These are phyloP conservation scores for Amanita pseudoporphyria DNA, from an alignment of 768 basidiomycete genomes.

Conservation along the genomic window DNA sequence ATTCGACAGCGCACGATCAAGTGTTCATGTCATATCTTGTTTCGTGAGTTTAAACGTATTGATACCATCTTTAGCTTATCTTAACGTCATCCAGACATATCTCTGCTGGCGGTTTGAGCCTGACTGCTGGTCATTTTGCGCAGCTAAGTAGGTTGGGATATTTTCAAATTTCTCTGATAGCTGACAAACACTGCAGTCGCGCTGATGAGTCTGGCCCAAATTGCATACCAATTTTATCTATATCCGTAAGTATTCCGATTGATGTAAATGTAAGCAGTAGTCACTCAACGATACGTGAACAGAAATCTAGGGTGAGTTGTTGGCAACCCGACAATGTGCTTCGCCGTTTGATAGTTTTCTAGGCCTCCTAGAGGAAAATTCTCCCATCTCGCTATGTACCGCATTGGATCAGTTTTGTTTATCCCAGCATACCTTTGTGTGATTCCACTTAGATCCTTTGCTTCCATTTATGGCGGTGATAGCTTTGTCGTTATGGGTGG, in stretches of 20 bases:
- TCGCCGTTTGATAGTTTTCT: conserved; percentile 5
- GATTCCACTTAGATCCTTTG: conserved; percentile 63
- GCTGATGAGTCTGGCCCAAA: conserved; percentile 90
- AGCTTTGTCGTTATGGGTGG: conserved; percentile 78
- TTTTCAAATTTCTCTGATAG: not conserved
- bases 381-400: conserved; percentile 85
- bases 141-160: conserved; percentile 57
- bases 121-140: conserved; percentile 88
- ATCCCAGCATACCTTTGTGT: conserved; percentile 86
- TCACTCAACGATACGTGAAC: not conserved
- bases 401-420: conserved; percentile 76
- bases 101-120: conserved; percentile 77
- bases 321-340: not conserved
- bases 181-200: conserved; percentile 44
- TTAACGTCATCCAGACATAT: conserved; percentile 47
- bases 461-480: conserved; percentile 58
- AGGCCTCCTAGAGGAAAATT: conserved; percentile 78
- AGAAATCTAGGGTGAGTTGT: conserved; percentile 56
- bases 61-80: not conserved
- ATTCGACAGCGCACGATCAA: conserved; percentile 86
- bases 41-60: conserved; percentile 41
- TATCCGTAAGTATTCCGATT: conserved; percentile 58
- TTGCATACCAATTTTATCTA: conserved; percentile 84
- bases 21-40: conserved; percentile 88
- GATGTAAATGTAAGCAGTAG: not conserved